Base-by-base conservation (phyloP, 2,329 filamentous ascomycete species). In the Claviceps sp. region DNA sequence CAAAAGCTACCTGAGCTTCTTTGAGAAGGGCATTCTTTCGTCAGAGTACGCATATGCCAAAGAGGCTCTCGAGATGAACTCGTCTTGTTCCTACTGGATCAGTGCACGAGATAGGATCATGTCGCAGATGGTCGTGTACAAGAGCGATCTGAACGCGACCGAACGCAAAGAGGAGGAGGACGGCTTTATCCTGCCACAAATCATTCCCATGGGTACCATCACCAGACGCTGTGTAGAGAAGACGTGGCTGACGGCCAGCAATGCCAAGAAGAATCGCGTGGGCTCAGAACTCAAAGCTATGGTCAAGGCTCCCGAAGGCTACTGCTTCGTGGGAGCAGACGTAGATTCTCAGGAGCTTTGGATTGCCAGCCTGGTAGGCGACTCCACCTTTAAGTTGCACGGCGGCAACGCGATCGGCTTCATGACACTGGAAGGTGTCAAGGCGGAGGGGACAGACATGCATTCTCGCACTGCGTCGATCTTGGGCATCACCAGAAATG, bases 71-170 rank as follows among this genome's bases (percentile, higher is more conserved):
- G 87, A 97, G 60, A 98, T 98, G 93, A 98, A 98, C 60, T 89
- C 93, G 0, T 95, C 89, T 0, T 98, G 94, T 65, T 97, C 91
- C 0, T 98, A 98, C 68, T 98, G 94, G 93, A 97, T 98, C 60
- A 95, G 89, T 61, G 90, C 93, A 16, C 79, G 93, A 55, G 89
- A 95, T 62, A 77, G 93, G 48, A 98, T 98, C 67, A 91, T 73
- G 76, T 87, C 84, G n/a, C 93, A 98, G 63, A 87, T 97, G 76
- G 90, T 95, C 2, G 86, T 98, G 1, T 96, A 95, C 63, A 76
- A 89, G 54, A 74, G 82, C 37, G 82, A 94, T 56, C 54, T 73
- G 18, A 56, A 51, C 34, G 16, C 40, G 5, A 22, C 49, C n/a
- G 13, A 44, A 24, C 59, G 44, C 49, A 58, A 48, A 37, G 34